Evolutionary conservation across 1,284 basidiomycete species (phyloP), one percentile per base, ranked within the genome.

Genomic region (Sporisorium exsertum): DNA sequence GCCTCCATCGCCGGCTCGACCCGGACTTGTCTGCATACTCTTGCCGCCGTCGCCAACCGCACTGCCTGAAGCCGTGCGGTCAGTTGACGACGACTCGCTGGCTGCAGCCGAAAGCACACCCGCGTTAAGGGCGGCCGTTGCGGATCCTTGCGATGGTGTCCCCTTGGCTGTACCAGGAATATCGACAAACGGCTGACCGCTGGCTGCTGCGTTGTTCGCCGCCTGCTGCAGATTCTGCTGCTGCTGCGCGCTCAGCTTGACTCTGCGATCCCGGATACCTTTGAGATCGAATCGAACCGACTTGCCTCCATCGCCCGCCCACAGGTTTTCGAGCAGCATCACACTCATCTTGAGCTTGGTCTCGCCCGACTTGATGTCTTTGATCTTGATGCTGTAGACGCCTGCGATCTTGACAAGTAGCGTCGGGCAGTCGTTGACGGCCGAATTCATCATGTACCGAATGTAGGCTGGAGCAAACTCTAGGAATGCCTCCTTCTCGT

Each of bases 351-450:
- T 80, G 60, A 81, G 65, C 65, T 72, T 76, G 27, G 67, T 73
- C 60, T 80, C 79, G 22, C 73, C 69, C 16, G 62, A 64, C 55
- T 77, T 79, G 40, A 58, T 66, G 54, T 83, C 77, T 54, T 83
- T 83, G 69, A 83, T 78, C 70, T 83, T 83, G 67, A 83, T 65
- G 56, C 64, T 75, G 72, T 83, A 83, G 7, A 79, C 78, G 24
- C 81, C 81, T 2, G 77, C 72, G 32, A 83, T 83, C 74, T 81
- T 81, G 73, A 81, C 80, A 15, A 83, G 75, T 50, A 81, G 56
- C 37, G 78, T 81, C 22, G 81, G 81, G 16, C 76, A 79, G 40
- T 79, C 61, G 37, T 79, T 72, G 20, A 73, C 64, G 9, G 63
- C 78, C 40, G 74, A 65, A 32, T 80, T 76, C 72, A 78, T 75